Conservation (phyloP, 108 stramenopile species). For the Schizochytrium sp. region DNA sequence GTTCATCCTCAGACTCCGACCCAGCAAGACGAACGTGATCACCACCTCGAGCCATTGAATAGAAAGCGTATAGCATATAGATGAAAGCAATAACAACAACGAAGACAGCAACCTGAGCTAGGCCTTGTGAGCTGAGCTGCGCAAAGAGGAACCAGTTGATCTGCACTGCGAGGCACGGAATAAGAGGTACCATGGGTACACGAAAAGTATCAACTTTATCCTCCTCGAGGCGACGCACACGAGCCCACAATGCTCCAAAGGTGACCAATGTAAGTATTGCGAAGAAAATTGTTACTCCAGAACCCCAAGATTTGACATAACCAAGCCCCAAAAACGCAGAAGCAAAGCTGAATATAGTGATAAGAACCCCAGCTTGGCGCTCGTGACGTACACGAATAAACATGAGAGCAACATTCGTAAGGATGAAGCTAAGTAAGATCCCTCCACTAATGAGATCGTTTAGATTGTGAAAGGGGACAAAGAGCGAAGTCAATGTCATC, state of each 20-base stretch:
- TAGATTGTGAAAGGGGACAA: slow-evolving; percentile 44
- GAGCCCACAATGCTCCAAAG: not conserved
- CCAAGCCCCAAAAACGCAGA: not conserved
- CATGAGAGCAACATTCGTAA: not conserved
- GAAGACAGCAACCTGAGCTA: not conserved
- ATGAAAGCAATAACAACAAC: not conserved
- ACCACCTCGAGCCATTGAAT: not conserved
- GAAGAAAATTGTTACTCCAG: not conserved
- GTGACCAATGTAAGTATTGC: not conserved
- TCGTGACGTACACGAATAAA: not conserved
- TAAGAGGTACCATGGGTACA: slow-evolving; percentile 2
- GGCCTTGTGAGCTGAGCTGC: slow-evolving; percentile 3
- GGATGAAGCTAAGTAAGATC: slow-evolving; percentile 23
- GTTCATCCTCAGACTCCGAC: not conserved
- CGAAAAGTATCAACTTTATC: not conserved
- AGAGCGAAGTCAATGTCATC: not conserved
- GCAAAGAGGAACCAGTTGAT: slow-evolving; percentile 36
- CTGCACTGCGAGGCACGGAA: slow-evolving; percentile 16
- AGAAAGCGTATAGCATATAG: not conserved
- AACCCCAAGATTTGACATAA: slow-evolving; percentile 1
- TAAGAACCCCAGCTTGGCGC: not conserved
- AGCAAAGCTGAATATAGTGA: not conserved
- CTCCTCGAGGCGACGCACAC: not conserved
- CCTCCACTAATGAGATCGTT: slow-evolving; percentile 59
- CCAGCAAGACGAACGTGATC: slow-evolving; percentile 17